Evolutionary conservation across 495 filamentous ascomycete species (phyloP).

Genomic region (Neurospora sp.): DNA sequence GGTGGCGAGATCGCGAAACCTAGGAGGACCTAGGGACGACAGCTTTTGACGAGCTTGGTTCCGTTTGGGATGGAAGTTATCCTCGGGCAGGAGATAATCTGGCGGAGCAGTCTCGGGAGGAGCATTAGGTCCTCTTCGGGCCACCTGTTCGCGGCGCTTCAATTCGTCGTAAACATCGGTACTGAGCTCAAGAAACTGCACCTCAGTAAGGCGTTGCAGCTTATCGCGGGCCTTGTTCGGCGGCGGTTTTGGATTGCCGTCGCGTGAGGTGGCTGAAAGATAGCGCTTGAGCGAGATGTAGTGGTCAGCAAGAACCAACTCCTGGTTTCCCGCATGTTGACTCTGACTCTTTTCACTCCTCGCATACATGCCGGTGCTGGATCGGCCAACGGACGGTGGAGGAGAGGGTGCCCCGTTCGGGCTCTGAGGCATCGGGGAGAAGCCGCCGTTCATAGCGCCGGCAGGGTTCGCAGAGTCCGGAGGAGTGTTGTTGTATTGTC

Average conservation of each 20-base stretch:
- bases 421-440: conserved; percentile 38
- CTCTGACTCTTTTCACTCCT: conserved; percentile 47
- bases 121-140: conserved; percentile 41
- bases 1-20: conserved; percentile 85
- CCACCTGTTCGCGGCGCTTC: conserved; percentile 62
- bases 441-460: conserved; percentile 47
- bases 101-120: conserved; percentile 47
- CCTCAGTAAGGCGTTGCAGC: conserved; percentile 72
- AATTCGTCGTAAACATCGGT: conserved; percentile 97
- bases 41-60: conserved; percentile 94
- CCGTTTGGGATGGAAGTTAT: conserved; percentile 88
- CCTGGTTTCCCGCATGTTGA: conserved; percentile 38
- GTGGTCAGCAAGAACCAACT: conserved; percentile 57
- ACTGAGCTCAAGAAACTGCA: conserved; percentile 93
- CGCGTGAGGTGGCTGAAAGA: conserved; percentile 56
- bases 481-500: conserved; percentile 59
- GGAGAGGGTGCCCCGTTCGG: conserved; percentile 61
- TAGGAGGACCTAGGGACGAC: conserved; percentile 68
- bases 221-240: conserved; percentile 90
- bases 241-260: conserved; percentile 62
- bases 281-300: conserved; percentile 72
- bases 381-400: conserved; percentile 75
- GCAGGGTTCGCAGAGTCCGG: conserved; percentile 56
- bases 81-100: conserved; percentile 66
- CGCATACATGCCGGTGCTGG: conserved; percentile 58